These are phyloP conservation scores for Cyberlindnera japonica DNA, from an alignment of 805 yeast species.

Conservation along the genomic window DNA sequence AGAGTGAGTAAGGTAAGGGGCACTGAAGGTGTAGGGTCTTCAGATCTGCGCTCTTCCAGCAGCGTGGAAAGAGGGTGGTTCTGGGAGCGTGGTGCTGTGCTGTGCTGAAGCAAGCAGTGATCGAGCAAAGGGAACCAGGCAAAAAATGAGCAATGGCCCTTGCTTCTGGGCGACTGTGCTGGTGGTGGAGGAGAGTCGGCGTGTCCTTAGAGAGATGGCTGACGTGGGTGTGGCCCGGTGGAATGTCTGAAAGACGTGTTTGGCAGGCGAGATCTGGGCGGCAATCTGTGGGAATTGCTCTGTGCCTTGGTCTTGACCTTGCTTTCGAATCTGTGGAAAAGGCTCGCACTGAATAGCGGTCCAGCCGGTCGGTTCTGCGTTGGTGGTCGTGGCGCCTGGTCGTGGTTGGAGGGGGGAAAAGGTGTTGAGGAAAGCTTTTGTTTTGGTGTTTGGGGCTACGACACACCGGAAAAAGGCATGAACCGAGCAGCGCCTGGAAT, in stretches of 20 bases:
- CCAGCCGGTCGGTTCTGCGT: no score
- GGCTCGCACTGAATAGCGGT: no score
- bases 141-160: no score
- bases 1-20: slow-evolving; percentile 11
- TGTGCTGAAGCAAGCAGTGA: no score
- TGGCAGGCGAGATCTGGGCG: not conserved
- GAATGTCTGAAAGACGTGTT: not conserved
- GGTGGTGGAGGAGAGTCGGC: not conserved
- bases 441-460: not conserved
- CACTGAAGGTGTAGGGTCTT: not conserved
- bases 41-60: not conserved
- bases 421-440: slow-evolving; percentile 1
- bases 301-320: no score
- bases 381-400: not conserved
- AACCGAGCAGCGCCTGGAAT: not conserved
- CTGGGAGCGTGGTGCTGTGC: no score
- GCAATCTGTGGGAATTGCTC: no score
- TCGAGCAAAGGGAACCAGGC: no score
- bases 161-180: no score
- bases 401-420: not conserved
- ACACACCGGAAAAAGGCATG: not conserved
- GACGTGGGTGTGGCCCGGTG: no score
- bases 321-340: no score
- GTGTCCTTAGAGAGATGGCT: no score
- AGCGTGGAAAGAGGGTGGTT: not conserved